Evolutionary conservation across 1,284 basidiomycete genomes (phyloP).

Genomic region (Veloporphyrellus conicus): DNA sequence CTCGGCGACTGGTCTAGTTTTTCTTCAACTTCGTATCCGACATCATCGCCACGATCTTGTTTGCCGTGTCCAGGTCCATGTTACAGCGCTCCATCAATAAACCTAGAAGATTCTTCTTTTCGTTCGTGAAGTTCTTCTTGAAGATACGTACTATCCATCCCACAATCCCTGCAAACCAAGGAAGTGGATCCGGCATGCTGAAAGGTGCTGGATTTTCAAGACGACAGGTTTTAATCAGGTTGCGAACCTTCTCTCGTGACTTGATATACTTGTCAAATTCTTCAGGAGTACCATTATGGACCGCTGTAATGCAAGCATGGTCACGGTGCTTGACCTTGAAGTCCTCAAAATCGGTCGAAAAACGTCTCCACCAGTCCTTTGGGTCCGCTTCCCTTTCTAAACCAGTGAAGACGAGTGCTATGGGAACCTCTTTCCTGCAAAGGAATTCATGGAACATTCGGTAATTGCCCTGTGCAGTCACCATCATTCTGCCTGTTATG

Average conservation of each 20-base stretch:
- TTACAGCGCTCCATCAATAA: too few species aligned
- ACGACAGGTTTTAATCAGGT: constrained; percentile 18
- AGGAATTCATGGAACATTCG: constrained; percentile 35
- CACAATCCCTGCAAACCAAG: too few species aligned
- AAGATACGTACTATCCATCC: too few species aligned
- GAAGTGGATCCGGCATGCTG: too few species aligned
- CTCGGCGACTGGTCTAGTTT: too few species aligned
- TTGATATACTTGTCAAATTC: constrained; percentile 24
- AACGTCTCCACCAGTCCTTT: constrained; percentile 40
- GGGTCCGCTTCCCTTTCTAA: constrained; percentile 37
- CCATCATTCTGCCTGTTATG: constrained; percentile 36
- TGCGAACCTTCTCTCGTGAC: constrained; percentile 22
- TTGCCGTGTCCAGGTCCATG: too few species aligned
- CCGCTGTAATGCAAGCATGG: constrained; percentile 43
- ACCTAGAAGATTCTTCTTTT: too few species aligned
- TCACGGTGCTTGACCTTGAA: constrained; percentile 32
- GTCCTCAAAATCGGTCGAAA: constrained; percentile 29
- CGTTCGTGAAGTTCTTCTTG: too few species aligned
- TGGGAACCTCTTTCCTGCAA: constrained; percentile 34
- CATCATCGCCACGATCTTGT: too few species aligned
- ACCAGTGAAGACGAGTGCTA: constrained; percentile 39
- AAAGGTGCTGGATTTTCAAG: too few species aligned
- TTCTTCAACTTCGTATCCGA: too few species aligned
- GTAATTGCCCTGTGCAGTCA: constrained; percentile 36
- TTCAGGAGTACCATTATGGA: constrained; percentile 21